Conservation (phyloP, 2,329 filamentous ascomycete species). For the Claviceps fusiformis region DNA sequence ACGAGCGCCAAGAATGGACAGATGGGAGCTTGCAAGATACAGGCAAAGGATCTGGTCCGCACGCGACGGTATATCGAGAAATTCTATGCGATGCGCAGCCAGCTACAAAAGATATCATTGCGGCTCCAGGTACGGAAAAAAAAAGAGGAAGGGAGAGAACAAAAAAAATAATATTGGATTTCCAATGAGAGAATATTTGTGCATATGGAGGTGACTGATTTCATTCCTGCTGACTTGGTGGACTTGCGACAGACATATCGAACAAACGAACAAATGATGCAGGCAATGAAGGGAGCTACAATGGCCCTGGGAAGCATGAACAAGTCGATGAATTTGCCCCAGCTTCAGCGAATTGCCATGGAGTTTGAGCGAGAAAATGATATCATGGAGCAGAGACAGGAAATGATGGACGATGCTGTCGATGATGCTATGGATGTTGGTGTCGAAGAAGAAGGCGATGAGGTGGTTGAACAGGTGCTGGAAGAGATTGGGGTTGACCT, state of each 20-base stretch:
- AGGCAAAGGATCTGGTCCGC: conserved; percentile 90
- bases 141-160: neutral
- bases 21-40: conserved; percentile 96
- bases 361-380: conserved; percentile 98
- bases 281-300: conserved; percentile 97
- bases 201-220: neutral
- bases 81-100: conserved; percentile 96
- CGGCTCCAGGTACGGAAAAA: conserved; percentile 62
- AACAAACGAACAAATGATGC: conserved; percentile 99
- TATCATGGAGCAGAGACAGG: conserved; percentile 96
- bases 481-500: conserved; percentile 96
- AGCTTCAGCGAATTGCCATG: conserved; percentile 92
- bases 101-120: conserved; percentile 88
- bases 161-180: too few species aligned
- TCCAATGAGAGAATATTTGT: too few species aligned
- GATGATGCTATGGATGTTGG: conserved; percentile 88
- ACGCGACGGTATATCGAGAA: conserved; percentile 93
- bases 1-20: conserved; percentile 96
- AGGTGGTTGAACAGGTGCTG: conserved; percentile 90
- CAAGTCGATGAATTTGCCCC: conserved; percentile 90
- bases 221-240: conserved; percentile 5
- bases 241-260: conserved; percentile 59
- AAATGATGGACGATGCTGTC: conserved; percentile 99
- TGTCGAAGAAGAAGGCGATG: conserved; percentile 89
- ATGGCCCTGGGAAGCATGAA: conserved; percentile 94